Evolutionary conservation across 2,329 filamentous ascomycete species (phyloP), one percentile per base, ranked within the genome.

Genomic region (Aspergillus aculeatinus): DNA sequence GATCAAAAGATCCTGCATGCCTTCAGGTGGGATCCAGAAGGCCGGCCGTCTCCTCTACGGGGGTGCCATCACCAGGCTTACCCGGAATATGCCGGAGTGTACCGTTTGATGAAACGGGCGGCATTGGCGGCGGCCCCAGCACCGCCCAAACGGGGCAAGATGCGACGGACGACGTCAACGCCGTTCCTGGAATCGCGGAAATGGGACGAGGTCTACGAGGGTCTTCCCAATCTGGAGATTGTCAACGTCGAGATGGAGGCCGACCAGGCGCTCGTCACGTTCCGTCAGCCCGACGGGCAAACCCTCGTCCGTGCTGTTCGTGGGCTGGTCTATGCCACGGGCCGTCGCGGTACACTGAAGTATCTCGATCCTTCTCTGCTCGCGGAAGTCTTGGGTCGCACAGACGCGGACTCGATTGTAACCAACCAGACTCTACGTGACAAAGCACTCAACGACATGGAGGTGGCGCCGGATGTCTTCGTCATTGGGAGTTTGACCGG

Each of bases 51-150:
- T 0, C 85, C 85, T 2, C 72, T 87, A 12, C 81, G 82, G 21
- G 80, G 81, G 42, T 87, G 85, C 60, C 85, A 87, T 66, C 81
- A 84, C 51, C 80, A 83, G 49, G 85, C 84, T 31, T 87, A 87
- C 66, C 85, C 85, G 0, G 85, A 87, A 62, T 87, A 87, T 67
- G 84, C 85, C 0, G 79, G 81, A 9, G 77, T 87, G 1, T 87
- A 87, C 64, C 79, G 83, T 14, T 76, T 83, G 48, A 87, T 87
- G 85, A 87, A 85, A 70, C 75, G 81, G 9, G 81, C 83, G 19
- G 76, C 74, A 3, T 59, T 74, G 29, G 62, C 68, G 21, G 65
- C 65, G 35, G 53, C 62, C 29, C 25, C 65, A 4, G 50, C 47
- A 5, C 60, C 66, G 44, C 62, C 57, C 27, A 70, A 68, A 51